phyloP scores from a whole-genome alignment of 345 rosid species.

The Raphanus raphanistrum region DNA sequence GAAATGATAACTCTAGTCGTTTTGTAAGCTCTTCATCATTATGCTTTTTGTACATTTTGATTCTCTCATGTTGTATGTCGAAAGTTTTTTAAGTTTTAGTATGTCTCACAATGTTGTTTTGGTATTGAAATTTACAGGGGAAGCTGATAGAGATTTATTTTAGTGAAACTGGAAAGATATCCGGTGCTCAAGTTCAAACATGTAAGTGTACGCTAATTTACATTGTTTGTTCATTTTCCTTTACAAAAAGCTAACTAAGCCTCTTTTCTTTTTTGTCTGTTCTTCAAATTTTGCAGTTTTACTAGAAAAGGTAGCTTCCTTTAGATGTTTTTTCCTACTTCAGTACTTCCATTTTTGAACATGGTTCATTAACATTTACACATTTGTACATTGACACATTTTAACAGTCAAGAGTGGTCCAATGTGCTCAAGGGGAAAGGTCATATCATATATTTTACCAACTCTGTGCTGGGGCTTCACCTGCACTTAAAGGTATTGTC shows the following conservation, averaged over 20 bases:
- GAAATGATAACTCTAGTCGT: constrained; percentile 98
- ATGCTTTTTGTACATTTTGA: constrained; percentile 15
- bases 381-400: constrained; percentile 11
- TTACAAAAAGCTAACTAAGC: constrained; percentile 39
- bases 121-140: constrained; percentile 57
- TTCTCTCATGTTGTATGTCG: neutral
- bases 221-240: constrained; percentile 13
- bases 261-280: constrained; percentile 31
- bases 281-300: constrained; percentile 61
- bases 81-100: neutral
- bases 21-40: constrained; percentile 70
- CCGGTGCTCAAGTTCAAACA: constrained; percentile 97
- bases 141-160: constrained; percentile 94
- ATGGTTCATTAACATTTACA: constrained; percentile 3
- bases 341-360: constrained; percentile 5
- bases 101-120: constrained; percentile 14
- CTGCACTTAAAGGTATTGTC: constrained; percentile 64
- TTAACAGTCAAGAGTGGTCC: constrained; percentile 98
- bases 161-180: constrained; percentile 94
- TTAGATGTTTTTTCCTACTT: constrained; percentile 35
- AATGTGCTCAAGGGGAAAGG: constrained; percentile 94
- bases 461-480: constrained; percentile 94
- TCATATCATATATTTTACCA: constrained; percentile 99
- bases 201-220: constrained; percentile 55
- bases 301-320: constrained; percentile 82